These are phyloP conservation scores for Pleodorina starrii DNA, from an alignment of 139 green algal species.

Conservation along the genomic window DNA sequence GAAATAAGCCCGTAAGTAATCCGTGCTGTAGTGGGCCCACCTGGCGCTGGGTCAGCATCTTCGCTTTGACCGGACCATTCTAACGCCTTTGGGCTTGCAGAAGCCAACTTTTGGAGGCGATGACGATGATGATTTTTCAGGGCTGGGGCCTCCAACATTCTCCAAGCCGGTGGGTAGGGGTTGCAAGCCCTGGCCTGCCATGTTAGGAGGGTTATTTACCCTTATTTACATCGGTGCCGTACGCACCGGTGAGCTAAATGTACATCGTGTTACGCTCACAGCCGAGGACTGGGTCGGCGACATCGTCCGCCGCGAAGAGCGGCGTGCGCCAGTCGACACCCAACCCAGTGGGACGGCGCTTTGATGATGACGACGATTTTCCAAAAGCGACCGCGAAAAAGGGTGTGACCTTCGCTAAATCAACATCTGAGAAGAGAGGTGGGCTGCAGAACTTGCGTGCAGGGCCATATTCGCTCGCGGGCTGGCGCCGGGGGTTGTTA, in stretches of 20 bases:
- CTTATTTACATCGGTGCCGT: too few relatives aligned
- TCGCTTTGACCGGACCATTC: background rate
- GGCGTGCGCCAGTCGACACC: slow-evolving; percentile 39
- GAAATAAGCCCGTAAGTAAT: slow-evolving; percentile 27
- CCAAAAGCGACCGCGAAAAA: slow-evolving; percentile 4
- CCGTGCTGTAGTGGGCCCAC: background rate
- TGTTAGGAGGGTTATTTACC: too few relatives aligned
- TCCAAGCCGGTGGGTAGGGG: background rate
- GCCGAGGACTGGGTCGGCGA: background rate
- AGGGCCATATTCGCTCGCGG: too few relatives aligned
- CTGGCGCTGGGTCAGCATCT: background rate
- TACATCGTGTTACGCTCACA: too few relatives aligned
- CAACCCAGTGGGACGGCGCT: background rate
- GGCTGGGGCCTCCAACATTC: background rate
- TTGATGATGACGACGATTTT: slow-evolving; percentile 41
- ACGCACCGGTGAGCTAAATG: too few relatives aligned
- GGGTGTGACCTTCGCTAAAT: background rate
- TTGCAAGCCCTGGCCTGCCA: too few relatives aligned
- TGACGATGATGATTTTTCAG: slow-evolving; percentile 36
- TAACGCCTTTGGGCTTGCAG: background rate
- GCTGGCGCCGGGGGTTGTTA: too few relatives aligned
- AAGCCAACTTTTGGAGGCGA: background rate
- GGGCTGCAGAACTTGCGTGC: background rate
- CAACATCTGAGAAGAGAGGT: background rate
- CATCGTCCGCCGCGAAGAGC: background rate